Percentiles rank a stretch among this genome's conserved stretches.
Evolutionary conservation across 805 yeast species (phyloP).

Genomic region (Candida jianshihensis): DNA sequence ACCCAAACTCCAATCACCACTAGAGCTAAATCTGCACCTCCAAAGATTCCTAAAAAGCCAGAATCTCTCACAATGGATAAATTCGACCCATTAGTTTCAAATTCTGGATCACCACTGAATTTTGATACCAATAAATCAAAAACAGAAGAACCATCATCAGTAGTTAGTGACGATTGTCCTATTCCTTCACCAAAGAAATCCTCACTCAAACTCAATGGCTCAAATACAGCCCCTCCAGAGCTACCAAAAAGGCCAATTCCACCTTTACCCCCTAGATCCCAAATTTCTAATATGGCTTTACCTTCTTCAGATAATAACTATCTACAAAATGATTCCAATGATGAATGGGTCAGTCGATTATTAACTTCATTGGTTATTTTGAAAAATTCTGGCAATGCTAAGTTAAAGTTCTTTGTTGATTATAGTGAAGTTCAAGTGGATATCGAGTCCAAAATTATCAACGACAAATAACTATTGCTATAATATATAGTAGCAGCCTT

Average conservation of each 20-base stretch:
- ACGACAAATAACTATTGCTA: background rate
- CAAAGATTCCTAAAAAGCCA: constrained; percentile 22
- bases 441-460: constrained; percentile 16
- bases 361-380: constrained; percentile 19
- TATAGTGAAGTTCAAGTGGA: constrained; percentile 19
- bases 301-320: constrained; percentile 2
- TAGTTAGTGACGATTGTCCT: background rate
- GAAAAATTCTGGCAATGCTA: constrained; percentile 11
- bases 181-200: background rate
- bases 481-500: too few species aligned
- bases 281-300: constrained; percentile 14
- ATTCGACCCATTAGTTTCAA: constrained; percentile 3
- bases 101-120: background rate
- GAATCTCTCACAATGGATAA: constrained; percentile 10
- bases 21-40: constrained; percentile 9
- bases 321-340: constrained; percentile 46
- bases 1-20: background rate
- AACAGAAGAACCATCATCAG: constrained; percentile 1
- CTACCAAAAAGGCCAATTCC: constrained; percentile 24
- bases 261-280: constrained; percentile 24
- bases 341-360: constrained; percentile 50
- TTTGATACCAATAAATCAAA: constrained; percentile 1
- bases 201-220: background rate
- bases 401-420: constrained; percentile 16
- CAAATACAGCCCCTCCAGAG: constrained; percentile 13